phyloP scores from a whole-genome alignment of 192 early-diverging fungal genomes.

The Linderina pennispora region DNA sequence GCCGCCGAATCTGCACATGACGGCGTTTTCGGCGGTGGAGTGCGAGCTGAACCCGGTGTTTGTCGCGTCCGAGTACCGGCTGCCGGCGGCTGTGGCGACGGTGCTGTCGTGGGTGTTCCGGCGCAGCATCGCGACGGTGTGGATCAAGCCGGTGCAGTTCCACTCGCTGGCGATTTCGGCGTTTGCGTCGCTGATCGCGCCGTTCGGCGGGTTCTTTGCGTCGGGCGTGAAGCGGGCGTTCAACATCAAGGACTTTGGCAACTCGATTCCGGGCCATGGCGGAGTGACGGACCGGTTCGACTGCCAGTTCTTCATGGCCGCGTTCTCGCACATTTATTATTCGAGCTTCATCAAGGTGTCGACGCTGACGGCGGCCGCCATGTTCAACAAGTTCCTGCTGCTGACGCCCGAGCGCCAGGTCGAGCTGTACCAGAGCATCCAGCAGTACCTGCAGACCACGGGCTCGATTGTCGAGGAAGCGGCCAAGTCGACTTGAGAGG shows the following conservation, averaged over 20 bases:
- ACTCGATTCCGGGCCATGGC: slow-evolving; percentile 96
- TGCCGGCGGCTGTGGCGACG: slow-evolving; percentile 22
- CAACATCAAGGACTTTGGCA: slow-evolving; percentile 95
- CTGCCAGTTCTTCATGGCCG: slow-evolving; percentile 96
- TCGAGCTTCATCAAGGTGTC: slow-evolving; percentile 76
- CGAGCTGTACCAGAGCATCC: slow-evolving; percentile 46
- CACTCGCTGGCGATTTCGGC: slow-evolving; percentile 83
- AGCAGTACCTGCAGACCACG: slow-evolving; percentile 44
- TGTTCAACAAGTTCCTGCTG: slow-evolving; percentile 39
- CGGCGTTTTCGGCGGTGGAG: slow-evolving; percentile 31
- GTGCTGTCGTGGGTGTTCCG: slow-evolving; percentile 15
- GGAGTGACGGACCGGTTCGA: slow-evolving; percentile 97
- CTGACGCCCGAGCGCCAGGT: slow-evolving; percentile 31
- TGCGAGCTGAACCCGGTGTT: slow-evolving; percentile 64
- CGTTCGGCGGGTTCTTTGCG: slow-evolving; percentile 98
- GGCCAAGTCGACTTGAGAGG: no score
- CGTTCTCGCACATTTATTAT: slow-evolving; percentile 90
- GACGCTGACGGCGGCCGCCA: slow-evolving; percentile 27
- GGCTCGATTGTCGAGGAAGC: slow-evolving; percentile 18
- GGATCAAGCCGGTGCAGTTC: slow-evolving; percentile 77
- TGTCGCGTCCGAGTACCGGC: slow-evolving; percentile 37
- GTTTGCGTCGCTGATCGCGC: slow-evolving; percentile 93
- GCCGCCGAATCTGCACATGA: slow-evolving; percentile 52
- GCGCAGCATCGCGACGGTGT: slow-evolving; percentile 49
- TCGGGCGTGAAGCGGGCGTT: slow-evolving; percentile 95